Conservation (phyloP, 169 alveolate species). For the Perkinsus marinus region DNA sequence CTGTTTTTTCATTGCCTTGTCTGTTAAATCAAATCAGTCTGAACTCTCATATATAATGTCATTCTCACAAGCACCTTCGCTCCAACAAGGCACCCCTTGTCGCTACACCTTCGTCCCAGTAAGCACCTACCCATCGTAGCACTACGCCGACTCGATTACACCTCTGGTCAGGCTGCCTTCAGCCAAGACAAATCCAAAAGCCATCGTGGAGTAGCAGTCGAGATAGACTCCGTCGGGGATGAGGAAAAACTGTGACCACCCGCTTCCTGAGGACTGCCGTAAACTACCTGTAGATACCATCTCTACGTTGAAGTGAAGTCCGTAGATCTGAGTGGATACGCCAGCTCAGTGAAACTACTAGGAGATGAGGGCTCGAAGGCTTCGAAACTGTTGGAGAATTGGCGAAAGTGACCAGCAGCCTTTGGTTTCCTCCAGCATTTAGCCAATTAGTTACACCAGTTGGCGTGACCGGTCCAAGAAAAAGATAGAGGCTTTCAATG, state of each 20-base stretch:
- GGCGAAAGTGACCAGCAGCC: background rate
- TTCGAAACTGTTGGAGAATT: background rate
- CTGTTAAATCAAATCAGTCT: too few relatives aligned
- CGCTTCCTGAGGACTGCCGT: background rate
- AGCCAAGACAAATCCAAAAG: background rate
- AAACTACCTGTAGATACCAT: background rate
- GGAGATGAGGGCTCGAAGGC: background rate
- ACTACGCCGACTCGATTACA: background rate
- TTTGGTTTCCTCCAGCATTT: too few relatives aligned
- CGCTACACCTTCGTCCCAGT: background rate
- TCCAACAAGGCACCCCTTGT: background rate
- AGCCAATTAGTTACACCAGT: background rate
- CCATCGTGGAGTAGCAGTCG: background rate
- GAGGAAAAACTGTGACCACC: background rate
- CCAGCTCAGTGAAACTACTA: background rate
- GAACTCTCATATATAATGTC: background rate
- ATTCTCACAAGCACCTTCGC: background rate
- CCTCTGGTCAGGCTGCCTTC: background rate
- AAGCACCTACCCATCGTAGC: background rate
- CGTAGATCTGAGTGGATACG: background rate
- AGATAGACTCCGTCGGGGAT: background rate
- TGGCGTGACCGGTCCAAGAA: background rate
- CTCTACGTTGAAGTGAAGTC: background rate
- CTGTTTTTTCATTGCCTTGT: too few relatives aligned
- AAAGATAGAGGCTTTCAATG: background rate